phyloP scores from a whole-genome alignment of 352 stramenopile species.

The Stramenopiles sp. region DNA sequence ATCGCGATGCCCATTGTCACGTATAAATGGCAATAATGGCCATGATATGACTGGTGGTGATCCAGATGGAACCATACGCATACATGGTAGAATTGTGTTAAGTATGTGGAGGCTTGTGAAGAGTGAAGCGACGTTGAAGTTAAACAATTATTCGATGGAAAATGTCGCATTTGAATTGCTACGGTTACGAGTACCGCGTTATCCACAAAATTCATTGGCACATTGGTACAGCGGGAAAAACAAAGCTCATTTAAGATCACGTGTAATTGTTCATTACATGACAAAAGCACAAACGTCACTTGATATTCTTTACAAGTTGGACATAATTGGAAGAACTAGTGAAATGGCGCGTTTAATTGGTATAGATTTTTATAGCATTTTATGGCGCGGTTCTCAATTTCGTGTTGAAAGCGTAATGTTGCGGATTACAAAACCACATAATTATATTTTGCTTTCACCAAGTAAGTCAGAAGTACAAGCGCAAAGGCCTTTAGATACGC shows the following conservation, averaged over 20 bases:
- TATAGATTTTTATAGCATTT: conserved; percentile 75
- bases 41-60: too few relatives aligned
- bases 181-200: conserved; percentile 36
- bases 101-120: too few relatives aligned
- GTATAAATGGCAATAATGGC: too few relatives aligned
- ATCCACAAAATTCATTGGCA: conserved; percentile 33
- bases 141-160: conserved; percentile 50
- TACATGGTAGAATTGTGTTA: too few relatives aligned
- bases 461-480: too few relatives aligned
- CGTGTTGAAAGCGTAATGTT: conserved; percentile 75
- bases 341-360: conserved; percentile 77
- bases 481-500: too few relatives aligned
- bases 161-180: conserved; percentile 42
- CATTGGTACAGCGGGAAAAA: conserved; percentile 34
- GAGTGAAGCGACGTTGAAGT: conserved; percentile 51
- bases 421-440: conserved; percentile 56
- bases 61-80: too few relatives aligned
- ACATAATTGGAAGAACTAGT: conserved; percentile 54
- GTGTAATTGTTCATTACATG: conserved; percentile 34
- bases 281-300: conserved; percentile 34
- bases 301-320: conserved; percentile 47
- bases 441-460: conserved; percentile 55
- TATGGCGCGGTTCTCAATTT: conserved; percentile 73
- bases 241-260: conserved; percentile 27
- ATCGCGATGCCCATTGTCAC: too few relatives aligned